Evolutionary conservation across 805 yeast genomes (phyloP), one percentile per base, ranked within the genome.

Genomic region (Candida succiphila): DNA sequence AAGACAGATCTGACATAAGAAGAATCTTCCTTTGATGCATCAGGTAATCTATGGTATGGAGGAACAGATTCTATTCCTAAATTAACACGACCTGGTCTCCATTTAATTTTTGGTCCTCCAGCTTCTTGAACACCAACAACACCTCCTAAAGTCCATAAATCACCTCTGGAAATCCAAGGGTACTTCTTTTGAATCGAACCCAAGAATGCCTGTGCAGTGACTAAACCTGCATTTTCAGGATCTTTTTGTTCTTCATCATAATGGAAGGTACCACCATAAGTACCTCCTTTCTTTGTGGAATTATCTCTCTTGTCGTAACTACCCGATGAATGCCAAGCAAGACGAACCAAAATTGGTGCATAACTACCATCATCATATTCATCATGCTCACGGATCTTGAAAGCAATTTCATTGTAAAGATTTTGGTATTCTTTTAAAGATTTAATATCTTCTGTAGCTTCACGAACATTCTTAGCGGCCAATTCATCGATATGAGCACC

Each of bases 321-420:
- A 15, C 72, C 74, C 32, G 66, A 61, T 29, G 62, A 55, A 40
- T 69, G 73, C 74, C 74, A 69, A 25, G 74, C 65, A 21, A 68
- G 49, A 40, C 73, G 49, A 17, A 69, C 59, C 12, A 69, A 40
- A 12, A 66, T 44, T 24, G 74, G 75, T 1, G 66, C 74, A 42
- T 63, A 60, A 4, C 79, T 71, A 5, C 82, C 82, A 49, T 75
- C 80, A 45, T 76, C 83, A 49, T 65, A 70, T 33, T 61, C 77
- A 38, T 65, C 70, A 24, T 61, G 56, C 29, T 75, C 83, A 41
- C 67, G 63, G 17, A 82, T 52, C 52, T 67, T 69, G 27, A 49
- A 51, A 24, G 78, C 96, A 68, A 73, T 85, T 42, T 75, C 92
- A 60, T 74, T 78, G 60, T 76, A 89, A 39, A 73, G 73, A 38